Evolutionary conservation across 2,329 filamentous ascomycete species (phyloP), one percentile per base, ranked within the genome.

Genomic region (Alternaria brassicae): DNA sequence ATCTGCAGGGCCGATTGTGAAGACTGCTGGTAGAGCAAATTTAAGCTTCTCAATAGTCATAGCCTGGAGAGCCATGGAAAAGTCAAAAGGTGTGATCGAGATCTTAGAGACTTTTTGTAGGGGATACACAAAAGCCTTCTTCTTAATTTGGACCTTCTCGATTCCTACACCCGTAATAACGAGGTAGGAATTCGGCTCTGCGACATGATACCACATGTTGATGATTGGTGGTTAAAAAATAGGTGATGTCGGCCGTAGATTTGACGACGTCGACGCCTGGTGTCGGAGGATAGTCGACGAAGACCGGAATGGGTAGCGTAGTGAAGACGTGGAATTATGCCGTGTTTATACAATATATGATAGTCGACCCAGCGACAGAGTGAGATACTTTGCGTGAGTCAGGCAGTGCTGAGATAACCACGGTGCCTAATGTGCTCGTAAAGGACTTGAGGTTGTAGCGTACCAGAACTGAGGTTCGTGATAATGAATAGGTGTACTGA

Each of bases 31-130:
- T 0, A 95, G 85, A 5, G 88, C 84, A 75, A 95, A 93, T 64
- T 93, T 90, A 3, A 95, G 84, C 77, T 96, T 96, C 80, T 96
- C 92, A 69, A 89, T 87, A 17, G 92, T 96, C 92, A 96, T 96
- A 56, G 92, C 92, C 74, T 93, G 91, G 2, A 96, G 81, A 56
- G 88, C 88, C 84, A 96, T 91, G 58, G 86, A 87, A 78, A 95
- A 94, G 78, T 96, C 92, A 72, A 91, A 91, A 0, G 90, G 90
- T 65, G 89, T 89, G 70, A 91, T 88, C 62, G 83, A 86, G 60
- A 81, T 79, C 53, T 78, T 80, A 15, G 73, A 76, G 25, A 77
- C 71, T 60, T 79, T 78, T 49, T 79, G 77, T 40, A 78, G 75
- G 6, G 77, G 76, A 25, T 72, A 75, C 13, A 79, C 69, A 32